A percentile compares a stretch with the other conserved stretches of the same genome.
Evolutionary conservation across 177 flowering plant genomes (phyloP).

Genomic region (Vitis hybrid): DNA sequence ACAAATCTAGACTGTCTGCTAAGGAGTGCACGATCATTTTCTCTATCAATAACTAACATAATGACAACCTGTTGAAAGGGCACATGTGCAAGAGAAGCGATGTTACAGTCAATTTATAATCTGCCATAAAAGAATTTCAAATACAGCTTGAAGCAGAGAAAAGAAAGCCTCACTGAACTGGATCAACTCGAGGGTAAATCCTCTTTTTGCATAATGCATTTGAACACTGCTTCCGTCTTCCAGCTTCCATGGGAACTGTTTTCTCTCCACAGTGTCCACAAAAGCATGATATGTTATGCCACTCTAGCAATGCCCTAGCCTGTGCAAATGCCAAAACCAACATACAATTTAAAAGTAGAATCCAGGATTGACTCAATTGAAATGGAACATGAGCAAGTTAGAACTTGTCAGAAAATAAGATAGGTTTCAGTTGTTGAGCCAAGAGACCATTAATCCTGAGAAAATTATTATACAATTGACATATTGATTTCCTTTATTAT

Average conservation of each 20-base stretch:
- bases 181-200: slow-evolving; percentile 92
- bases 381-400: no score
- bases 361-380: neutral
- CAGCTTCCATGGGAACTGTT: slow-evolving; percentile 74
- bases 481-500: no score
- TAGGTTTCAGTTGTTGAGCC: no score
- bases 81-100: slow-evolving; percentile 3
- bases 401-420: no score
- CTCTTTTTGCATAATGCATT: slow-evolving; percentile 75
- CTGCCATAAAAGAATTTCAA: neutral
- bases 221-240: slow-evolving; percentile 77
- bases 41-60: slow-evolving; percentile 92
- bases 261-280: slow-evolving; percentile 84
- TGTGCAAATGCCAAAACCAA: slow-evolving; percentile 25
- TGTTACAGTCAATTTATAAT: neutral
- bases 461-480: no score
- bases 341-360: neutral
- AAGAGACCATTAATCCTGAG: no score
- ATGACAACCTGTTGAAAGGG: slow-evolving; percentile 75
- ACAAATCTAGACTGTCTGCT: slow-evolving; percentile 83
- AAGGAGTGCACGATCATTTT: slow-evolving; percentile 81
- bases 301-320: slow-evolving; percentile 92
- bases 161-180: slow-evolving; percentile 41
- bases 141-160: neutral
- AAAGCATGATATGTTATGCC: slow-evolving; percentile 70